Evolutionary conservation across 2,329 filamentous ascomycete species (phyloP).

Genomic region (Claviceps citrina): DNA sequence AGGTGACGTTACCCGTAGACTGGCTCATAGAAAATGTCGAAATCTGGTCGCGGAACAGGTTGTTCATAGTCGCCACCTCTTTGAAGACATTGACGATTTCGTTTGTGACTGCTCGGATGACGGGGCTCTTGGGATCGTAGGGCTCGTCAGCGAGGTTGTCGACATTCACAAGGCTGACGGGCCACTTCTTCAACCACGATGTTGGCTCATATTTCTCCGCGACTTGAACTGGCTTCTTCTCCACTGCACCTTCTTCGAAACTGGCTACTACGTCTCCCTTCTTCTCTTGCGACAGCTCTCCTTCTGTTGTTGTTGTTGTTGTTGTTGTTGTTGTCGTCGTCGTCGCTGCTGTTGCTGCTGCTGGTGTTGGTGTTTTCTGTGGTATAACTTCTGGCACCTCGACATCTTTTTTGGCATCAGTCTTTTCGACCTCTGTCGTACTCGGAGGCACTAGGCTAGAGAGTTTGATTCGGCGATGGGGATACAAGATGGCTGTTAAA

Average conservation of each 20-base stretch:
- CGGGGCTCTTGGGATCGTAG: constrained; percentile 75
- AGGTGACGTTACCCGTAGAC: constrained; percentile 83
- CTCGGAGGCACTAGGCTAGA: constrained; percentile 64
- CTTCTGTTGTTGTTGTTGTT: constrained; percentile 22
- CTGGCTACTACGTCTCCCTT: constrained; percentile 92
- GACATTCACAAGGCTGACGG: constrained; percentile 87
- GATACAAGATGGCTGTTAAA: constrained; percentile 87
- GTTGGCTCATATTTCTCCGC: constrained; percentile 64
- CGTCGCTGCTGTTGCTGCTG: background rate
- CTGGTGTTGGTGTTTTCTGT: constrained; percentile 22
- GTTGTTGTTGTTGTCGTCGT: no score
- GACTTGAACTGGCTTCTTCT: constrained; percentile 36
- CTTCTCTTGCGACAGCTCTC: constrained; percentile 44
- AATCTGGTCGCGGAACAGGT: constrained; percentile 90
- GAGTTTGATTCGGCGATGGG: constrained; percentile 84
- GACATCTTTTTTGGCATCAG: constrained; percentile 32
- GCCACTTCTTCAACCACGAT: constrained; percentile 77
- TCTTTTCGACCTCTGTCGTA: constrained; percentile 33
- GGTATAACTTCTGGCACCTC: constrained; percentile 44
- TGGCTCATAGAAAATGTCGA: constrained; percentile 94
- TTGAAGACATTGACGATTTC: constrained; percentile 99
- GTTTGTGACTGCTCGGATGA: constrained; percentile 82
- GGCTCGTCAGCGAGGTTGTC: constrained; percentile 84
- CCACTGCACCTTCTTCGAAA: constrained; percentile 70
- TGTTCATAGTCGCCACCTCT: constrained; percentile 86